Conservation (phyloP, 768 basidiomycete genomes). For the Lentinus brumalis region DNA sequence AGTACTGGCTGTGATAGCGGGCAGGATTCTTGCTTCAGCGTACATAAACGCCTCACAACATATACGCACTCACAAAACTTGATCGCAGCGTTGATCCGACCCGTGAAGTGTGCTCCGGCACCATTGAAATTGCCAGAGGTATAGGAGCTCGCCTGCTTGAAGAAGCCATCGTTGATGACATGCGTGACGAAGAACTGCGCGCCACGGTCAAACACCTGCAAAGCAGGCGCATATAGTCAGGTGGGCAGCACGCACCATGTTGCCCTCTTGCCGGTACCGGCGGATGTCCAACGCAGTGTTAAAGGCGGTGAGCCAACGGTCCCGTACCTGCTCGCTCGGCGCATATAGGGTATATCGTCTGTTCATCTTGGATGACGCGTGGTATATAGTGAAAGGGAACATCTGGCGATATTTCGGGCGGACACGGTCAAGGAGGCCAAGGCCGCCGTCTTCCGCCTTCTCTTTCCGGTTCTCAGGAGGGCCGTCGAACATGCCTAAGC, state of each 20-base stretch:
- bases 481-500: conserved; percentile 62
- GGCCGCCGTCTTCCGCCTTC: conserved; percentile 54
- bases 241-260: conserved; percentile 52
- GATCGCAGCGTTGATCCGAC: conserved; percentile 59
- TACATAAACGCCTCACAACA: too few relatives aligned
- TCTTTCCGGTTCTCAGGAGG: conserved; percentile 67
- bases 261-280: conserved; percentile 65
- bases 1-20: conserved; percentile 41
- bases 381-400: conserved; percentile 80
- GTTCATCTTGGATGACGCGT: conserved; percentile 54
- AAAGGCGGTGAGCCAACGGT: conserved; percentile 64
- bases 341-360: conserved; percentile 78
- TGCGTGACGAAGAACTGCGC: conserved; percentile 69
- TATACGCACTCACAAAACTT: conserved; percentile 58
- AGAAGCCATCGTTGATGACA: conserved; percentile 59
- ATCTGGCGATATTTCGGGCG: conserved; percentile 54
- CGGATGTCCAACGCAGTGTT: conserved; percentile 65
- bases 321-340: conserved; percentile 53
- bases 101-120: conserved; percentile 45
- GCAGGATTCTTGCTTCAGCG: too few relatives aligned
- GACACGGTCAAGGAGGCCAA: conserved; percentile 51
- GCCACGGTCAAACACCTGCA: neutral
- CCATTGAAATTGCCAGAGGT: neutral
- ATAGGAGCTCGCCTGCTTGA: conserved; percentile 41
- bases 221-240: neutral